Conservation (phyloP, 176 grass and related monocot species). For the Triticum dicoccoides region DNA sequence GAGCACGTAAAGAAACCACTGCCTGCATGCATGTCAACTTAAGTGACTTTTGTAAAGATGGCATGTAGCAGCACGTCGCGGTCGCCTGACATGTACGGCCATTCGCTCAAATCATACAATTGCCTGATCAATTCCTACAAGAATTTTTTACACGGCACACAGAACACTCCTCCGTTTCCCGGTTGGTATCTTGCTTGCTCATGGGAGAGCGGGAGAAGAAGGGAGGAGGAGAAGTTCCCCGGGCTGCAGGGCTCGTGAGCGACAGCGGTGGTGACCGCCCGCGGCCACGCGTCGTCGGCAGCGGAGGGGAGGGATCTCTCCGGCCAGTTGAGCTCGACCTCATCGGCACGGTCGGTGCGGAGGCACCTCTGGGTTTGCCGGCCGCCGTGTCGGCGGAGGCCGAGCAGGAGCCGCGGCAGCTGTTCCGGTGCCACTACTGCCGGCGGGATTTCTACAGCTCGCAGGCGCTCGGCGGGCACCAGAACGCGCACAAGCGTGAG, state of each 20-base stretch:
- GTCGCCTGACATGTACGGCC: slow-evolving; percentile 21
- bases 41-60: neutral
- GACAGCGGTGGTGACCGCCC: neutral
- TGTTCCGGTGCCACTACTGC: slow-evolving; percentile 56
- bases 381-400: neutral
- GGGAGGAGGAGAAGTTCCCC: neutral
- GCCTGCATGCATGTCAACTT: neutral
- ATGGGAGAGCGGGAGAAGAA: slow-evolving; percentile 17
- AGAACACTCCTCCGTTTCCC: neutral
- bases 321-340: slow-evolving; percentile 37
- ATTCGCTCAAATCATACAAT: neutral
- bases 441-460: slow-evolving; percentile 74
- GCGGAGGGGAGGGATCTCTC: neutral
- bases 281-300: neutral
- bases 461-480: slow-evolving; percentile 88
- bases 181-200: neutral
- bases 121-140: neutral
- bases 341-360: slow-evolving; percentile 16
- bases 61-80: slow-evolving; percentile 7
- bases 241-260: neutral
- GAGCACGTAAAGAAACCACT: slow-evolving; percentile 1
- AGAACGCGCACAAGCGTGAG: slow-evolving; percentile 89
- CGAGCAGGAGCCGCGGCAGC: slow-evolving; percentile 37
- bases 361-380: neutral
- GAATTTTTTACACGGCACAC: neutral